phyloP scores from a whole-genome alignment of 805 yeast genomes.

The Nakazawaea populi region DNA sequence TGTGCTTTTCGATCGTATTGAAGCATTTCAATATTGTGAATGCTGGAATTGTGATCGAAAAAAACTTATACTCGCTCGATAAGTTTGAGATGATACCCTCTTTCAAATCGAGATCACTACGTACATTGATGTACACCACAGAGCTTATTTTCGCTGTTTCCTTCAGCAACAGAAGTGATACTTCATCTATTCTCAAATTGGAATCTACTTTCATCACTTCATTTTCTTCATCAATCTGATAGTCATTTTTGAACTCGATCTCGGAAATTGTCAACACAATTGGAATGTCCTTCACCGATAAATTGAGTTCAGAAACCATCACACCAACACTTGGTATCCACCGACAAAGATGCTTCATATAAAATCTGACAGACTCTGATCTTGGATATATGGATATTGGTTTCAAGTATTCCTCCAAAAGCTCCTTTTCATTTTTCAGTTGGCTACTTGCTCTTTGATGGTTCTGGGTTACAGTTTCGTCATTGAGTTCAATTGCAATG shows the following conservation, averaged over 20 bases:
- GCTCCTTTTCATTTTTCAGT: background rate
- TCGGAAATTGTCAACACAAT: background rate
- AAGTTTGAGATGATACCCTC: conserved; percentile 15
- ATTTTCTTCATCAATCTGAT: conserved; percentile 4
- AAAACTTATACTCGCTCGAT: conserved; percentile 10
- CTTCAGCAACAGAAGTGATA: conserved; percentile 6
- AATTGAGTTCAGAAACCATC: conserved; percentile 10
- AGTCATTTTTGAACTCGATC: conserved; percentile 5
- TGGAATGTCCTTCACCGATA: conserved; percentile 5
- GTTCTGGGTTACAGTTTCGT: conserved; percentile 4
- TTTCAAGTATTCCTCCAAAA: background rate
- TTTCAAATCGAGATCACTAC: conserved; percentile 14
- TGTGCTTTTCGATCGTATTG: background rate
- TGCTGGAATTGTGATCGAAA: conserved; percentile 14
- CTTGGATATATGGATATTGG: conserved; percentile 16
- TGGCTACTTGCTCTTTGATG: conserved; percentile 3
- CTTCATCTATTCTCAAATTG: conserved; percentile 7
- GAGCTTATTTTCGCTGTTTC: conserved; percentile 4
- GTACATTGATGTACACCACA: background rate
- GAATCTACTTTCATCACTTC: background rate
- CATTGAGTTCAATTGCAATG: conserved; percentile 1
- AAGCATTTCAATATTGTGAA: conserved; percentile 11
- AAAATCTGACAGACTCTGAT: conserved; percentile 9
- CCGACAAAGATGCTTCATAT: conserved; percentile 12
- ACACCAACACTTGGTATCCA: conserved; percentile 19